These are phyloP conservation scores for Nasturtium officinale DNA, from an alignment of 345 rosid genomes.

Conservation along the genomic window DNA sequence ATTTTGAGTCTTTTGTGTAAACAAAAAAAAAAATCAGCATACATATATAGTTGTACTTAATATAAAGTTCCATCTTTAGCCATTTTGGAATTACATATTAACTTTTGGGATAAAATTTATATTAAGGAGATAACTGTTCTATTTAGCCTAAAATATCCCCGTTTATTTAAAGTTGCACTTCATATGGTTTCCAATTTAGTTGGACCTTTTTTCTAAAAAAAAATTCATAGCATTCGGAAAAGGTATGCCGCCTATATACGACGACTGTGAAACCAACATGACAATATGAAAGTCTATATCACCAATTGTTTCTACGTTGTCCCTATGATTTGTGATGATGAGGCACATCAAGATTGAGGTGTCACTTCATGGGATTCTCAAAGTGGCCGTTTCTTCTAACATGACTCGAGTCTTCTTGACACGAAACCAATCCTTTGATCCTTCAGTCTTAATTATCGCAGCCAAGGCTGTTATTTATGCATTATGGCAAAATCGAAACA, in stretches of 20 bases:
- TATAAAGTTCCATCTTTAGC: background rate
- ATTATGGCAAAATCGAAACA: background rate
- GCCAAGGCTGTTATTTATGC: background rate
- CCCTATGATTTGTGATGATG: background rate
- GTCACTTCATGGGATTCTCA: conserved; percentile 2
- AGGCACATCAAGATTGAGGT: conserved; percentile 2
- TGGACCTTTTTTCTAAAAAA: conserved; percentile 1
- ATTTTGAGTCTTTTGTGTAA: conserved; percentile 3
- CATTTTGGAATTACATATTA: background rate
- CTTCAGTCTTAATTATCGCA: background rate
- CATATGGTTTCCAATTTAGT: conserved; percentile 16
- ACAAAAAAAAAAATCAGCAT: background rate
- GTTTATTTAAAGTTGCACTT: background rate
- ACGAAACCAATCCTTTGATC: background rate
- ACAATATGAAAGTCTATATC: background rate
- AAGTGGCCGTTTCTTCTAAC: background rate
- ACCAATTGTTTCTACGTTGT: background rate
- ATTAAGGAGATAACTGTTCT: background rate
- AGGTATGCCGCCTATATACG: background rate
- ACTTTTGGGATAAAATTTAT: no score
- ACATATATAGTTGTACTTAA: background rate
- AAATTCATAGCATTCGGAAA: background rate
- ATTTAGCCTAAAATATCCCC: background rate
- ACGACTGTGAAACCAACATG: background rate
- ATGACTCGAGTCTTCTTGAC: background rate